A percentile compares a stretch with the other conserved stretches of the same genome.
Evolutionary conservation across 257 asterid species (phyloP).

Genomic region (Nicotiana obtusifolia): DNA sequence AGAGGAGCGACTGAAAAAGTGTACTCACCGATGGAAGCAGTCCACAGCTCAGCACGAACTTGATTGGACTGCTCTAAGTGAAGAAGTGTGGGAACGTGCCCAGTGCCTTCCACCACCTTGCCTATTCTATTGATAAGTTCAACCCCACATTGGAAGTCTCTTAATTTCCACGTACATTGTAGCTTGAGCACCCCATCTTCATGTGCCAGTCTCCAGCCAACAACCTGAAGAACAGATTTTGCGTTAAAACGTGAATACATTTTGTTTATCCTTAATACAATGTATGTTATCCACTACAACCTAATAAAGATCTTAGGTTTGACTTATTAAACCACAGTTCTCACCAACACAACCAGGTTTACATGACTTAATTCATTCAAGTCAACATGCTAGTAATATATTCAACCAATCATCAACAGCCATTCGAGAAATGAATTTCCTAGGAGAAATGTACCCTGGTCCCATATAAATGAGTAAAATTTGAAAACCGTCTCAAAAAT

Average conservation of each 20-base stretch:
- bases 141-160: slow-evolving; percentile 56
- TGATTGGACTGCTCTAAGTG: slow-evolving; percentile 56
- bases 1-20: neutral
- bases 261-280: neutral
- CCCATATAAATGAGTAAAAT: neutral
- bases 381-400: neutral
- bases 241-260: neutral
- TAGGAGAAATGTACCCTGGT: neutral
- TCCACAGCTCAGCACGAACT: slow-evolving; percentile 64
- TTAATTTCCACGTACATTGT: slow-evolving; percentile 71
- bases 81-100: slow-evolving; percentile 52
- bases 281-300: neutral
- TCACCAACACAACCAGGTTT: neutral
- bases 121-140: slow-evolving; percentile 61
- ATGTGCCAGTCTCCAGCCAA: slow-evolving; percentile 67
- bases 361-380: neutral
- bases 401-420: neutral
- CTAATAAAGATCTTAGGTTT: neutral
- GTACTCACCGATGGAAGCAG: slow-evolving; percentile 57
- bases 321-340: neutral
- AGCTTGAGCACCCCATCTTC: slow-evolving; percentile 54
- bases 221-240: slow-evolving; percentile 36
- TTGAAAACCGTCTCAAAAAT: neutral
- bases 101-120: slow-evolving; percentile 45
- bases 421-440: neutral